Base-by-base conservation (phyloP, 2,329 filamentous ascomycete species). In the Teratosphaeria nubilosa region DNA sequence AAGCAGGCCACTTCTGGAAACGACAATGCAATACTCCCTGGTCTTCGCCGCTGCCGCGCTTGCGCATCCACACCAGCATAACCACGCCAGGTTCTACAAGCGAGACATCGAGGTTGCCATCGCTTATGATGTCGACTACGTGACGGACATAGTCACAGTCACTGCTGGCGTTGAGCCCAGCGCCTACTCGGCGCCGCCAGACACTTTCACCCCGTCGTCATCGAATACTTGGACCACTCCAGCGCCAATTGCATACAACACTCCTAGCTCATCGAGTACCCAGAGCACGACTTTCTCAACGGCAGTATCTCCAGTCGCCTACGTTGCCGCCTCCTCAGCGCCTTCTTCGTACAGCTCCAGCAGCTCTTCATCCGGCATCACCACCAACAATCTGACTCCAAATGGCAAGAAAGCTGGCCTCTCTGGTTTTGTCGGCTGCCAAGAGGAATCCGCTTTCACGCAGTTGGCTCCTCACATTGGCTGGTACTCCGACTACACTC, bases 401-500 rank as follows among this genome's bases (percentile, higher is more conserved):
- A 61, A 63, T 24, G 62, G 62, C 57, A 58, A 59, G 58, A 68
- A 67, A 53, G 66, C 66, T 27, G 66, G 66, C 31, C 64, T 69
- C 24, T 68, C 66, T 10, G 66, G 66, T 48, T 69, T 63, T 58
- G 55, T 59, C 14, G 63, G 64, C 48, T 63, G 66, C 53, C 57
- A 64, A 27, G 50, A 57, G 48, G 63, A 41, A 5, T 45, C 58
- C 41, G 60, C 60, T 25, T 66, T 65, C 55, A 37, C 31, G 5
- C 54, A 62, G 22, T 61, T 66, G 34, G 58, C 62, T 3, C 64
- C 63, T 1, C 60, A 69, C 56, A 65, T 69, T 31, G 61, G 60
- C 34, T 68, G 67, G 66, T 70, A 68, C 61, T 63, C 63, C 16
- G 66, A 69, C 58, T 69, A 69, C 62, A 63, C 63, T 13, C 59